Evolutionary conservation across 306 rosid species (phyloP), one percentile per base, ranked within the genome.

Genomic region (Prunus persica): DNA sequence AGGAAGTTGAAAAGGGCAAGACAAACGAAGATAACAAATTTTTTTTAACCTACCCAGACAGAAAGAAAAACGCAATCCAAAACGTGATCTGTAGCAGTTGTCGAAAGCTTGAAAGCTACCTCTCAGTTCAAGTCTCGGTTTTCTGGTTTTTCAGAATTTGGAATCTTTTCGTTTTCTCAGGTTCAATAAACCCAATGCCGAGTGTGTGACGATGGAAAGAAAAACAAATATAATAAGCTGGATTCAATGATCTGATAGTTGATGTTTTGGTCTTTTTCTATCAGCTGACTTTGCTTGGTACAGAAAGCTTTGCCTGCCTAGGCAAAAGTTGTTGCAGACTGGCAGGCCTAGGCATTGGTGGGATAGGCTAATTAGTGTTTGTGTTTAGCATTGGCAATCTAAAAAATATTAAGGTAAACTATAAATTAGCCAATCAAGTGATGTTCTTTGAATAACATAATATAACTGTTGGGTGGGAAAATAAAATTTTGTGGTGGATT

Each of bases 81-180:
- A 84, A 78, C 80, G 28, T 67, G 73, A 80, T 68, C 79, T 57
- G 87, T 63, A 71, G 79, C 18, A 30, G 75, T 73, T 79, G 80
- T 78, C 46, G 68, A 66, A 77, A 76, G 80, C 83, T 79, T 84
- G 91, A 88, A 77, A 89, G 86, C 85, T 76, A 81, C 89, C 78
- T 76, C 82, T 80, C 88, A 58, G 65, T 54, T 45, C 41, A 79
- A 82, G 82, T 76, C 77, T 78, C 80, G 62, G 79, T 80, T 79
- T 77, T 22, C 56, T 65, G 71, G 77, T 71, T 68, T 79, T 28
- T 76, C 65, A 47, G 81, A 76, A 75, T 24, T 43, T 75, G 78
- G 84, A 82, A 43, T 80, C 76, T 71, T 47, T 57, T 55, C 25
- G 56, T 67, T 80, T 70, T 86, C 38, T 56, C 47, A 15, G 65